Evolutionary conservation across 2,329 filamentous ascomycete genomes (phyloP), one percentile per base, ranked within the genome.

Genomic region (Cladorrhinum sp.): DNA sequence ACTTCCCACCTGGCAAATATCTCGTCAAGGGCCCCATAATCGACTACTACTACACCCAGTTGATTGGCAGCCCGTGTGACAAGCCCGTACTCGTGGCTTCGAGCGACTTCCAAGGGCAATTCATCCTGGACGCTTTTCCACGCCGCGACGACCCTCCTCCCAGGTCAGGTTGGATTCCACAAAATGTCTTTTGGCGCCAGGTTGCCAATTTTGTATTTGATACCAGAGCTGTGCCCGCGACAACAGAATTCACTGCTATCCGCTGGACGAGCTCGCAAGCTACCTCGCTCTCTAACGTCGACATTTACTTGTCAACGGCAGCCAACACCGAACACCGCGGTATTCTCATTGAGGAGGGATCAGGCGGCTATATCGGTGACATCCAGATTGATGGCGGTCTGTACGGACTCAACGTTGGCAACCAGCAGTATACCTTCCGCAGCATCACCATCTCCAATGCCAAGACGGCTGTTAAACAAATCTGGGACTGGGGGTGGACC

Each of bases 401-500:
- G 60, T 80, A 84, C 64, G 86, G 85, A 24, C 71, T 77, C 8
- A 65, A 71, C 22, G 69, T 80, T 60, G 85, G 85, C 32, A 87
- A 85, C 72, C 84, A 88, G 73, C 88, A 91, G 70, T 91, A 89
- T 70, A 90, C 87, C 13, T 85, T 86, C 54, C 81, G 86, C 24
- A 90, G 91, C 69, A 69, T 90, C 65, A 85, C 81, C 22, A 89
- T 91, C 74, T 83, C 82, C 67, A 78, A 81, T 62, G 83, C 85
- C 65, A 77, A 85, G 67, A 88, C 85, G 10, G 89, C 86, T 51
- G 85, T 91, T 60, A 83, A 81, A 71, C 86, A 90, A 77, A 82
- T 88, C 63, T 92, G 89, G 89, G 84, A 89, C 71, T 92, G 89
- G 89, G 83, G 85, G 1, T 92, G 87, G 86, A 87, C 85, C 4